Conservation (phyloP, 139 green algal species). For the Tetraselmis chui region DNA sequence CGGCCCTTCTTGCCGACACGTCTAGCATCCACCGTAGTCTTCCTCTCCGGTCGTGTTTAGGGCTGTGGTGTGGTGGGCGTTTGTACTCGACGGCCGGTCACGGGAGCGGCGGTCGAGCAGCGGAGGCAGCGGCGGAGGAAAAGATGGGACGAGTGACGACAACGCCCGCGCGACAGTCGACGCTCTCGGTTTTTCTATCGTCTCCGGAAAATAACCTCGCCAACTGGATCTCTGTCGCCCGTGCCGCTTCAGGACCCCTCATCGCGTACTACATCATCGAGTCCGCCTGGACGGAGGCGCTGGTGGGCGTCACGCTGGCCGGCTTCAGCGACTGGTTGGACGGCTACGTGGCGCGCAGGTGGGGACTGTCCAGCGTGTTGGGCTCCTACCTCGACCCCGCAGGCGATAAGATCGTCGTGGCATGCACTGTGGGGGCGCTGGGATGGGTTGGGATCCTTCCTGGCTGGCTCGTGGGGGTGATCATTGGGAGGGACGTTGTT, state of each 20-base stretch:
- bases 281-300: neutral
- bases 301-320: conserved; percentile 2
- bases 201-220: conserved; percentile 25
- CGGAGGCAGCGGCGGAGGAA: too few relatives aligned
- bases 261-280: conserved; percentile 39
- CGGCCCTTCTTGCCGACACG: too few relatives aligned
- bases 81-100: too few relatives aligned
- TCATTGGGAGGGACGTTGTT: conserved; percentile 62
- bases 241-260: conserved; percentile 38
- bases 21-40: too few relatives aligned
- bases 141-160: neutral
- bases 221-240: conserved; percentile 41
- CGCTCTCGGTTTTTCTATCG: too few relatives aligned
- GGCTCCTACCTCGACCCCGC: conserved; percentile 84
- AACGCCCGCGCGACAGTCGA: neutral
- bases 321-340: conserved; percentile 73
- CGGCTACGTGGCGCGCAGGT: conserved; percentile 56
- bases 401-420: conserved; percentile 70
- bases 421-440: conserved; percentile 44
- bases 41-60: too few relatives aligned
- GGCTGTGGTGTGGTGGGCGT: too few relatives aligned
- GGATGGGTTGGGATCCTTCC: conserved; percentile 51
- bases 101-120: too few relatives aligned
- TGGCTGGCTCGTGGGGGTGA: conserved; percentile 42
- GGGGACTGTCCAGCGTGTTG: conserved; percentile 52